Evolutionary conservation across 2,329 filamentous ascomycete genomes (phyloP), one percentile per base, ranked within the genome.

Genomic region (Exophiala aquamarina): DNA sequence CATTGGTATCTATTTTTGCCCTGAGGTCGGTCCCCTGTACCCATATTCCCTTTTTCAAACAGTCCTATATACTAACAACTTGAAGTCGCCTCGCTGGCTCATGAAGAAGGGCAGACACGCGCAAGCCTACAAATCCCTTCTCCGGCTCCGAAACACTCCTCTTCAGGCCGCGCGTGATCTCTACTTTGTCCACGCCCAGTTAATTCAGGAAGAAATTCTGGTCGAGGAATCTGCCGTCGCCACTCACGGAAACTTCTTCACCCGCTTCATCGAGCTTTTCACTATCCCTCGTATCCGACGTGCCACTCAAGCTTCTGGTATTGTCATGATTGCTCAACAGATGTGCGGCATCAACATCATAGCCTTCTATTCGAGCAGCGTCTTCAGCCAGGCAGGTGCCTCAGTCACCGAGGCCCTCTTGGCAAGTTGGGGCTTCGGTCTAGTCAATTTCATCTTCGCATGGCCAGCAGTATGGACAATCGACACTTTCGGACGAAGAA

Each of bases 291-390:
- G 72, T 14, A 65, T 74, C 45, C 68, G 72, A 31, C 70, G 72
- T 32, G 89, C 89, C 2, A 91, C 83, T 3, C 74, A 87, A 21
- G 89, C 88, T 4, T 86, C 87, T 1, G 87, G 83, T 55, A 81
- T 82, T 1, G 87, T 92, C 56, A 94, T 94, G 89, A 82, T 87
- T 59, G 82, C 82, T 0, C 84, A 87, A 65, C 83, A 87, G 64
- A 83, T 86, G 77, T 86, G 82, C 58, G 79, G 78, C 68, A 75
- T 86, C 65, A 87, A 88, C 62, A 86, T 89, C 47, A 85, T 89
- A 45, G 83, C 85, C 1, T 89, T 89, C 65, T 89, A 90, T 66
- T 85, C 81, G 1, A 83, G 81, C 0, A 83, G 81, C 2, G 65
- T 76, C 36, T 75, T 76, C 41, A 44, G 45, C 4, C 64, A 83